Conservation (phyloP, 129 eudicot species). For the carrot (Daucus carota) region DH1_v3.0 NC_030381.2:25492501-25493000, state of each 20-base stretch:
- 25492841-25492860: background rate
- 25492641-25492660: background rate
- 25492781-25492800: background rate
- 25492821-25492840: background rate
- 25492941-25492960: no score
- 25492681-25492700: background rate
- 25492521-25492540: background rate
- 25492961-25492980: no score
- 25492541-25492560: background rate
- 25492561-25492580: background rate
- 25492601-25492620: background rate
- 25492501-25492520: slow-evolving; percentile 36
- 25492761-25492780: no score
- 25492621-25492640: background rate
- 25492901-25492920: no score
- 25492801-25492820: background rate
- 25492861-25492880: background rate
- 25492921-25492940: no score
- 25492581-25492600: background rate
- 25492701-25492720: background rate
- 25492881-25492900: no score
- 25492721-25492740: background rate
- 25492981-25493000: no score
- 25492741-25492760: background rate
- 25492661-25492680: background rate